Conservation (phyloP, 2,329 filamentous ascomycete genomes). For the Acarospora socialis region DNA sequence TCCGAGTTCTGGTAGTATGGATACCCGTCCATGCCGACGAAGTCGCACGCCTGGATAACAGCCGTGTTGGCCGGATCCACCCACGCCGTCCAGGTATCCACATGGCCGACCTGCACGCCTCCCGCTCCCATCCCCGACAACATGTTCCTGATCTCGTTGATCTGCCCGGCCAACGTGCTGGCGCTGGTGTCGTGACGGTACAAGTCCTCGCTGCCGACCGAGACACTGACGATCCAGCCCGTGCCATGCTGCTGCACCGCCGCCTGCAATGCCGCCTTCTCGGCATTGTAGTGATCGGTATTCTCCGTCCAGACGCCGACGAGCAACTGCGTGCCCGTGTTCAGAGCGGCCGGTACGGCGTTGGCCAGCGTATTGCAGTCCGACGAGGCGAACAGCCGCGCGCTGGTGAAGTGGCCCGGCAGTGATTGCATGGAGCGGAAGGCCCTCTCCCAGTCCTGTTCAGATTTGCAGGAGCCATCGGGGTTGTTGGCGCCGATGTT, state of each 20-base stretch:
- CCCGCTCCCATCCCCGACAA: slow-evolving; percentile 30
- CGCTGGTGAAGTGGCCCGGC: slow-evolving; percentile 18
- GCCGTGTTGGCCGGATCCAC: slow-evolving; percentile 43
- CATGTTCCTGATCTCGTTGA: slow-evolving; percentile 39
- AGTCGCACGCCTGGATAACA: slow-evolving; percentile 50
- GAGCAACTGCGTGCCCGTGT: slow-evolving; percentile 45
- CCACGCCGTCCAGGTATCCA: slow-evolving; percentile 55
- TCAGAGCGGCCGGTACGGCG: slow-evolving; percentile 43
- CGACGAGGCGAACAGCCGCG: slow-evolving; percentile 18
- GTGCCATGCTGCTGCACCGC: slow-evolving; percentile 42
- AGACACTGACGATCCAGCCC: slow-evolving; percentile 48
- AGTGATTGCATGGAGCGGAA: slow-evolving; percentile 17
- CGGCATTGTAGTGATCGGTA: slow-evolving; percentile 39
- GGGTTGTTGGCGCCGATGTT: slow-evolving; percentile 18
- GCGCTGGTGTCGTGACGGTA: slow-evolving; percentile 40
- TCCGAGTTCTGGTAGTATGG: slow-evolving; percentile 49
- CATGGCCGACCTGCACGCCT: slow-evolving; percentile 43
- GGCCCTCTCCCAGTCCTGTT: slow-evolving; percentile 18
- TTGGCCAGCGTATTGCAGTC: slow-evolving; percentile 35
- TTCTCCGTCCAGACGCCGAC: slow-evolving; percentile 47
- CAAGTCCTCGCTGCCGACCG: slow-evolving; percentile 53
- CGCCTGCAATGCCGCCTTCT: slow-evolving; percentile 45
- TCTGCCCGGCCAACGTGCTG: slow-evolving; percentile 28
- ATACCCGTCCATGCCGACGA: slow-evolving; percentile 50
- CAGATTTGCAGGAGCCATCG: slow-evolving; percentile 17